phyloP scores from a whole-genome alignment of 768 basidiomycete species.

The Mycena leptocephala region DNA sequence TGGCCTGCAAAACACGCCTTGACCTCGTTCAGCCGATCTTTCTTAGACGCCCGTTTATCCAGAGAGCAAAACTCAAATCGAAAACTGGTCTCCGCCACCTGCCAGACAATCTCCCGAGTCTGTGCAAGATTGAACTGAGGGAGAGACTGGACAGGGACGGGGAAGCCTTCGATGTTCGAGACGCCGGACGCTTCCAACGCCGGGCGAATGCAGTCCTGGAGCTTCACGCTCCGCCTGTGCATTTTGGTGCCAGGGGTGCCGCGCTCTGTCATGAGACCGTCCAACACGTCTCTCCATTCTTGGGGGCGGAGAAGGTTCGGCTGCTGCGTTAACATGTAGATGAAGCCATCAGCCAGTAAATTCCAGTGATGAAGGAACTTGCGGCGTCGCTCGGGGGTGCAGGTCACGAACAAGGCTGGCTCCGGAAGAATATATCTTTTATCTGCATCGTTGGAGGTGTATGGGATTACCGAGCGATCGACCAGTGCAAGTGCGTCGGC shows the following conservation, averaged over 20 bases:
- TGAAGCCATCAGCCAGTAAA: neutral
- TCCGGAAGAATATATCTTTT: neutral
- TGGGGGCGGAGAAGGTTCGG: neutral
- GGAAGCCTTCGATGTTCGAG: neutral
- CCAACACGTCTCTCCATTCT: neutral
- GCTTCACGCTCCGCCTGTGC: neutral
- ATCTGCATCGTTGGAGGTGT: neutral
- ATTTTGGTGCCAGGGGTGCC: neutral
- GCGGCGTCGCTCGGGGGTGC: neutral
- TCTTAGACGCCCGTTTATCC: neutral
- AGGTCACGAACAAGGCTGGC: neutral
- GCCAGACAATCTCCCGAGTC: conserved; percentile 1
- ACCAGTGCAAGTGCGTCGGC: neutral
- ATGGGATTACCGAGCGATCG: neutral
- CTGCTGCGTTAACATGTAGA: neutral
- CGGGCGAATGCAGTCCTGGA: neutral
- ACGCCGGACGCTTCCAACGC: neutral
- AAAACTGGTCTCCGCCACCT: neutral
- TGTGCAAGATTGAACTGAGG: neutral
- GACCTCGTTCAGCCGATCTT: neutral
- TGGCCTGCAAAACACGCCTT: neutral
- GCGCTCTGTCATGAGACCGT: neutral
- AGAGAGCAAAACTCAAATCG: neutral
- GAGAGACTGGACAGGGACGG: neutral
- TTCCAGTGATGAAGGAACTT: neutral